Percentiles rank a stretch among this genome's conserved stretches.
Evolutionary conservation across 2,329 filamentous ascomycete genomes (phyloP).

Genomic region (Hypoxylon sp.): DNA sequence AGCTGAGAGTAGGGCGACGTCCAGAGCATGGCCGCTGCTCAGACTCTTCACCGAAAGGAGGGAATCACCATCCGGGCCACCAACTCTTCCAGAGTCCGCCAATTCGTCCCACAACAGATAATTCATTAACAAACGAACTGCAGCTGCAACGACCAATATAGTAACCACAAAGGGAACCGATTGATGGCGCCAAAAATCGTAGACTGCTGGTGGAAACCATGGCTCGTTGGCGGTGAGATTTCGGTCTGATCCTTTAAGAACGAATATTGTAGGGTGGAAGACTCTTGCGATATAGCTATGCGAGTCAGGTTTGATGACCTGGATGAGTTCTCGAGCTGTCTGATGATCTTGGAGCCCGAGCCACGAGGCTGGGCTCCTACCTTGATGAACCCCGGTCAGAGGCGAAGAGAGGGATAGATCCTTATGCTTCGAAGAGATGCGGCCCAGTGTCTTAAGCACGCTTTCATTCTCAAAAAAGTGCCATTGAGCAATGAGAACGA

Average conservation of each 20-base stretch:
- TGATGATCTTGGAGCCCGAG: conserved; percentile 83
- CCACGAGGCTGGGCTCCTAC: conserved; percentile 83
- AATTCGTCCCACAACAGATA: conserved; percentile 79
- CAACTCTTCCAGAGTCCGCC: conserved; percentile 61
- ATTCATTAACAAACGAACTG: conserved; percentile 79
- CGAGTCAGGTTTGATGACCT: conserved; percentile 79
- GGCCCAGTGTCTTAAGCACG: conserved; percentile 56
- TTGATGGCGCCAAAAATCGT: conserved; percentile 77
- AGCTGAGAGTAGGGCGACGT: conserved; percentile 75
- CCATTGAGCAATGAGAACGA: conserved; percentile 81
- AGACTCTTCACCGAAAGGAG: conserved; percentile 73
- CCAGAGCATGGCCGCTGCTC: conserved; percentile 74
- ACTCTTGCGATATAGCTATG: conserved; percentile 81
- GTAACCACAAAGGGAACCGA: conserved; percentile 72
- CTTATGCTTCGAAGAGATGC: conserved; percentile 52
- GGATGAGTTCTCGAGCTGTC: conserved; percentile 81
- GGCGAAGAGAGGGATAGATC: conserved; percentile 57
- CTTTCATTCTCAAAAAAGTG: conserved; percentile 79
- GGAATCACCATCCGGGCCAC: conserved; percentile 63
- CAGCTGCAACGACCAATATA: conserved; percentile 73
- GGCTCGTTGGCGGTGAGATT: conserved; percentile 66
- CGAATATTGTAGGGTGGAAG: conserved; percentile 81
- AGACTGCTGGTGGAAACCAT: conserved; percentile 69
- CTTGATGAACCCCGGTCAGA: conserved; percentile 77
- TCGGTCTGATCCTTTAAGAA: conserved; percentile 77